Percentiles rank a stretch among this genome's conserved stretches.
Evolutionary conservation across 331 rosid species (phyloP).

Genomic region (Malus hybrid): DNA sequence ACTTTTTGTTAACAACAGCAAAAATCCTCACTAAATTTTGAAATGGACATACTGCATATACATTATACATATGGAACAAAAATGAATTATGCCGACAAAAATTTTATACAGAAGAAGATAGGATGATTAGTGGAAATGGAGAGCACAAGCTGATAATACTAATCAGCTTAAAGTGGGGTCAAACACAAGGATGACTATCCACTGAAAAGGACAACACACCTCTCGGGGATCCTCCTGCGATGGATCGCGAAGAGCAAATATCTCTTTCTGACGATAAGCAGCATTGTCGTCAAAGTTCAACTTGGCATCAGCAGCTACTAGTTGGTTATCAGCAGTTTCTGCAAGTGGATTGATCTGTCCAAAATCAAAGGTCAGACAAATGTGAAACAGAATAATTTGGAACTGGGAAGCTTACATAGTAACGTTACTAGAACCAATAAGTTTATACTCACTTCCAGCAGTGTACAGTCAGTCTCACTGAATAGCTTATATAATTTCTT

Average conservation of each 20-base stretch:
- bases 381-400: background rate
- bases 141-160: background rate
- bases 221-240: slow-evolving; percentile 98
- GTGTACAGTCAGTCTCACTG: slow-evolving; percentile 75
- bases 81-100: background rate
- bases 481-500: slow-evolving; percentile 87
- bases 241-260: slow-evolving; percentile 89
- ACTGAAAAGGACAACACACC: slow-evolving; percentile 34
- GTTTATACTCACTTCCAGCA: slow-evolving; percentile 72
- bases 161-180: background rate
- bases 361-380: slow-evolving; percentile 5
- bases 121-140: background rate
- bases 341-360: slow-evolving; percentile 90
- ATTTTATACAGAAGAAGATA: background rate
- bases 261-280: slow-evolving; percentile 80
- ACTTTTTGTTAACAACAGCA: background rate
- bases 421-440: slow-evolving; percentile 1
- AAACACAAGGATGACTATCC: background rate
- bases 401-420: background rate
- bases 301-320: slow-evolving; percentile 99
- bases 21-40: background rate
- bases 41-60: background rate
- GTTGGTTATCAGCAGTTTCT: slow-evolving; percentile 82
- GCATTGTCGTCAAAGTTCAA: slow-evolving; percentile 97
- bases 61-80: background rate